Percentiles rank a stretch among this genome's conserved stretches.
Conservation (phyloP, 306 rosid genomes). For the Casuarina cunninghamiana region DNA sequence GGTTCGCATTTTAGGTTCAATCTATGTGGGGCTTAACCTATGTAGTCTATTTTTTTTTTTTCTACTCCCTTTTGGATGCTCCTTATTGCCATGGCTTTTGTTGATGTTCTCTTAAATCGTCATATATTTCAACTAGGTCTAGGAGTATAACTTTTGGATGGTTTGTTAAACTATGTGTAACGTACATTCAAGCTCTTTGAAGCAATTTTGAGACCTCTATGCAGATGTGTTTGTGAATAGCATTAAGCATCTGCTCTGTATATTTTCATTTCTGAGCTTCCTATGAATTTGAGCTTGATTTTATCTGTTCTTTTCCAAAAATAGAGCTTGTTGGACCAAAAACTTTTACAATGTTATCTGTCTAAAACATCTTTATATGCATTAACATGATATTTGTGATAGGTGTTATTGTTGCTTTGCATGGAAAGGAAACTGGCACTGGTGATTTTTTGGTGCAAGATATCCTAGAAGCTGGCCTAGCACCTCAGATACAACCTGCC, state of each 20-base stretch:
- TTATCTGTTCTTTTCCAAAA: constrained; percentile 4
- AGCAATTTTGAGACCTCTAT: not conserved
- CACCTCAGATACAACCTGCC: constrained; percentile 79
- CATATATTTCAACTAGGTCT: not conserved
- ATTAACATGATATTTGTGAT: constrained; percentile 29
- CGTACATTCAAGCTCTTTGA: not conserved
- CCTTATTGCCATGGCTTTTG: not conserved
- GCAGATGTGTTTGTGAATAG: not conserved
- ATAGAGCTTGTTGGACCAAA: constrained; percentile 8
- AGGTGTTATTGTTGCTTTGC: constrained; percentile 80
- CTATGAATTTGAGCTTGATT: constrained; percentile 16
- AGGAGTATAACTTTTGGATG: not conserved
- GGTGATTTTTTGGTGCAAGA: constrained; percentile 82
- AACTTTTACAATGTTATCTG: not conserved
- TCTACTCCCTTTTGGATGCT: not conserved
- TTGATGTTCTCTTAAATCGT: not conserved
- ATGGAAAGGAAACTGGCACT: constrained; percentile 67
- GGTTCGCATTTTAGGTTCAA: not conserved
- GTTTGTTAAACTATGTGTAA: not conserved
- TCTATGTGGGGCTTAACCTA: not conserved
- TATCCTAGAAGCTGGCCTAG: constrained; percentile 89
- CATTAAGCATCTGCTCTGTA: not conserved
- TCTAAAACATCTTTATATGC: constrained; percentile 25
- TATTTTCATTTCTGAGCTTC: constrained; percentile 15
- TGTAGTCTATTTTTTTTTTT: not conserved